Evolutionary conservation across 768 basidiomycete species (phyloP).

Genomic region (Auriscalpium orientale): DNA sequence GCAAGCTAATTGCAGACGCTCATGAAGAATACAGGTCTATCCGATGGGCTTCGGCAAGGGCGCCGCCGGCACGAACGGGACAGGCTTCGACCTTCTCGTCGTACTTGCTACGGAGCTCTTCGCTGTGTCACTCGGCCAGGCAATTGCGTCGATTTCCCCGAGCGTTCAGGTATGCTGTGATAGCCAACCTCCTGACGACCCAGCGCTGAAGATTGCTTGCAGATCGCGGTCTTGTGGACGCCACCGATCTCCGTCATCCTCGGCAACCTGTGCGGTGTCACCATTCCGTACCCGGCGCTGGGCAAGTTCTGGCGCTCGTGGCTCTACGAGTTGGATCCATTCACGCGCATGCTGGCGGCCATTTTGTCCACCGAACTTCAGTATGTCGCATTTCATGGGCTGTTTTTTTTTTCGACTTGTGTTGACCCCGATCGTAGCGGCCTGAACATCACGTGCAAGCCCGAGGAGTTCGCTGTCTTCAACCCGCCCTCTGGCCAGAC

Average conservation of each 20-base stretch:
- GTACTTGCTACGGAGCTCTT: constrained; percentile 66
- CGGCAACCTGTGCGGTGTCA: constrained; percentile 74
- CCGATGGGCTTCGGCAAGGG: constrained; percentile 68
- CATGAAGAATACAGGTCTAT: constrained; percentile 33
- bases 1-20: not conserved
- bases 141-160: constrained; percentile 71
- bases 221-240: constrained; percentile 66
- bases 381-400: constrained; percentile 24
- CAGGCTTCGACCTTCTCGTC: constrained; percentile 67
- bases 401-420: not conserved
- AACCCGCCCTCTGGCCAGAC: constrained; percentile 68
- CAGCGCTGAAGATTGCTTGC: not conserved
- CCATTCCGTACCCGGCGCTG: constrained; percentile 61
- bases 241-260: constrained; percentile 63
- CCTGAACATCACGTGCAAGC: constrained; percentile 52
- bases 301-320: constrained; percentile 68
- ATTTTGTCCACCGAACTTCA: constrained; percentile 76
- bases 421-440: constrained; percentile 32
- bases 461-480: constrained; percentile 66
- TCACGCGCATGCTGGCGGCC: constrained; percentile 66
- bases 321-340: constrained; percentile 72
- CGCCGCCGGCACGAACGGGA: constrained; percentile 49
- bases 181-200: not conserved
- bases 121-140: constrained; percentile 66
- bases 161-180: constrained; percentile 40